Base-by-base conservation (phyloP, 129 eudicot species). In the Smallanthus sonchifolius region DNA sequence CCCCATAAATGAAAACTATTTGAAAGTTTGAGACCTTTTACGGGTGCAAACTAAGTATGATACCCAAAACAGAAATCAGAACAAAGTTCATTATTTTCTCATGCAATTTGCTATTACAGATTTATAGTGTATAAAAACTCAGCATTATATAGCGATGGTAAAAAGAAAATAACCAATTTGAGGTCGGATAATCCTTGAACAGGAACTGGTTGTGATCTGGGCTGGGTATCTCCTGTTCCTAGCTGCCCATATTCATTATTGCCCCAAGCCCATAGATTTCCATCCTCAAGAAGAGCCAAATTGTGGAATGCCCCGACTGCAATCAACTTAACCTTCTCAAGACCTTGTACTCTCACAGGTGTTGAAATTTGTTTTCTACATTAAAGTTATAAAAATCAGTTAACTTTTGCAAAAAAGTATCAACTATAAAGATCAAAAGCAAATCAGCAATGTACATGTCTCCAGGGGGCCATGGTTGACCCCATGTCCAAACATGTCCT, bases 401-500 rank as follows among this genome's bases (percentile, higher is more conserved):
- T 15, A 67, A 32, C 7, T 14, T 78, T 51, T 43, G n/a, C 40
- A 39, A 19, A 57, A 39, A 13, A 55, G 14, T 11, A 42, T 24
- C 34, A 0, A 0, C 3, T 36, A 60, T 8, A 75, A 36, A 32
- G 57, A 67, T 10, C n/a, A 62, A 56, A 73, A 10, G 13, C 4
- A 4, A 65, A 55, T 32, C 3, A 47, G 59, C 19, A 20, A 42
- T 55, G 28, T 95, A 91, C 99, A 95, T 95, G 85, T 95, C 99
- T 7, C 99, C 99, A 48, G 99, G 99, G 20, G 99, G 99, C 99
- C 99, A 95, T 51, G 99, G 99, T 82, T 95, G 99, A 66, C 99
- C 99, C 99, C 99, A 95, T 38, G 99, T 88, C 99, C 99, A 95
- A 45, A 95, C 96, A 67, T 88, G 96, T 79, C 99, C 99, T 78